Percentiles rank a stretch among this genome's conserved stretches.
These are phyloP conservation scores for Apiospora marii DNA, from an alignment of 2,329 filamentous ascomycete species.

Conservation along the genomic window DNA sequence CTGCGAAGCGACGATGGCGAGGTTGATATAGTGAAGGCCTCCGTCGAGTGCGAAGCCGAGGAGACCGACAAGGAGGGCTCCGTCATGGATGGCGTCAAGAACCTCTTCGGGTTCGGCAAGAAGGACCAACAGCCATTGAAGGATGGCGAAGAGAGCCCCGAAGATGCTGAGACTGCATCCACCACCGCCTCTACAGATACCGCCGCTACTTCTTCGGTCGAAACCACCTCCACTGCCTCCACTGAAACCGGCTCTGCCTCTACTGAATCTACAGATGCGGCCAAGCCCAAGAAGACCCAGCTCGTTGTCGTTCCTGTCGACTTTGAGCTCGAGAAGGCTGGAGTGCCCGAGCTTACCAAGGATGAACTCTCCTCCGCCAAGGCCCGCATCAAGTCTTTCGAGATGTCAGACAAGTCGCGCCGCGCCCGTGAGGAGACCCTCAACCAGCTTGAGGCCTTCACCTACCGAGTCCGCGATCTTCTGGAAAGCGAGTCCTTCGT, in stretches of 20 bases:
- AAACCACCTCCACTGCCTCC: slow-evolving; percentile 45
- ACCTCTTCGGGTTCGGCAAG: slow-evolving; percentile 91
- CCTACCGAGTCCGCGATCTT: slow-evolving; percentile 86
- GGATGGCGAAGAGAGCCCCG: slow-evolving; percentile 62
- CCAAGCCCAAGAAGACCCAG: slow-evolving; percentile 66
- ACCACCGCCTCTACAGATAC: slow-evolving; percentile 54
- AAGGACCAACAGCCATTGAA: slow-evolving; percentile 81
- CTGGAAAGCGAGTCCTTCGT: slow-evolving; percentile 80
- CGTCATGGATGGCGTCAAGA: slow-evolving; percentile 94
- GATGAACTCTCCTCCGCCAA: slow-evolving; percentile 61
- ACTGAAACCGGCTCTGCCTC: slow-evolving; percentile 44
- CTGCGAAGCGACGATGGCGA: slow-evolving; percentile 78
- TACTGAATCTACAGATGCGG: slow-evolving; percentile 56
- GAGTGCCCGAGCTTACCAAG: slow-evolving; percentile 57
- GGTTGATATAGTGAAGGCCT: slow-evolving; percentile 78
- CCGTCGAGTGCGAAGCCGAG: slow-evolving; percentile 85
- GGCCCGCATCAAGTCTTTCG: slow-evolving; percentile 82
- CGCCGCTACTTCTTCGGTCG: slow-evolving; percentile 51
- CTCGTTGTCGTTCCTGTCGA: slow-evolving; percentile 62
- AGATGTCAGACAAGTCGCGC: slow-evolving; percentile 82
- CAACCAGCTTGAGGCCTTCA: slow-evolving; percentile 93
- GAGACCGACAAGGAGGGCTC: slow-evolving; percentile 72
- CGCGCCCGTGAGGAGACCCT: slow-evolving; percentile 82
- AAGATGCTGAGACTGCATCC: slow-evolving; percentile 48
- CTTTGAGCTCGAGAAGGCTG: slow-evolving; percentile 57